A percentile compares a stretch with the other conserved stretches of the same genome.
phyloP scores from a whole-genome alignment of 805 yeast species.

The Myxozyma udenii region DNA sequence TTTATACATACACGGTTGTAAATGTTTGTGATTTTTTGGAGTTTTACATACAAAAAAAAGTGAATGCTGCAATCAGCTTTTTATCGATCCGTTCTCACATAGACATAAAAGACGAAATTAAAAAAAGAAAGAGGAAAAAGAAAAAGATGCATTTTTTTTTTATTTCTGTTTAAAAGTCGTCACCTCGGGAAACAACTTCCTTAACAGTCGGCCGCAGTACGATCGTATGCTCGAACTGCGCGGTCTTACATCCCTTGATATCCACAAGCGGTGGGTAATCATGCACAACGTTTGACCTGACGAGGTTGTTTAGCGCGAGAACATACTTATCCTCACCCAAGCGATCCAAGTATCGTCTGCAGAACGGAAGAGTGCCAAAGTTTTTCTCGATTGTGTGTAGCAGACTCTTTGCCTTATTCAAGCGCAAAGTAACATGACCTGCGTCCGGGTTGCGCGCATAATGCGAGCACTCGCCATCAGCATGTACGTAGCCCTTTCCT shows the following conservation, averaged over 20 bases:
- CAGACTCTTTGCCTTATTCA: constrained; percentile 67
- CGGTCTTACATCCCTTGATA: constrained; percentile 80
- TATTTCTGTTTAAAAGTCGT: constrained; percentile 63
- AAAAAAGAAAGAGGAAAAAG: no score
- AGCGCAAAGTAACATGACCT: constrained; percentile 50
- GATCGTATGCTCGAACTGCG: constrained; percentile 90
- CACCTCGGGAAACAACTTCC: constrained; percentile 94
- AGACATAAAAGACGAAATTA: background rate
- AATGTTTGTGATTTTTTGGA: background rate
- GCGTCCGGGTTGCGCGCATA: constrained; percentile 64
- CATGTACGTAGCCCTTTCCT: constrained; percentile 84
- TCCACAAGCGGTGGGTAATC: constrained; percentile 94
- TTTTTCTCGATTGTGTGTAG: constrained; percentile 67
- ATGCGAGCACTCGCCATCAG: constrained; percentile 92
- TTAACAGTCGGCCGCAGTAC: constrained; percentile 85
- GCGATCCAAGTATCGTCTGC: constrained; percentile 90
- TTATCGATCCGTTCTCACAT: no score
- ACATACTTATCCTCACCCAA: constrained; percentile 89
- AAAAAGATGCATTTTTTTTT: no score
- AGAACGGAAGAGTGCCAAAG: constrained; percentile 94
- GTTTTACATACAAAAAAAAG: background rate
- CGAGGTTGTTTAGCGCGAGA: constrained; percentile 77
- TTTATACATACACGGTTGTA: background rate
- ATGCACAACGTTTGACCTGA: constrained; percentile 79
- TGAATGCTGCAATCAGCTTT: background rate